phyloP scores from a whole-genome alignment of 352 stramenopile genomes.

The Globisporangium canariense region DNA sequence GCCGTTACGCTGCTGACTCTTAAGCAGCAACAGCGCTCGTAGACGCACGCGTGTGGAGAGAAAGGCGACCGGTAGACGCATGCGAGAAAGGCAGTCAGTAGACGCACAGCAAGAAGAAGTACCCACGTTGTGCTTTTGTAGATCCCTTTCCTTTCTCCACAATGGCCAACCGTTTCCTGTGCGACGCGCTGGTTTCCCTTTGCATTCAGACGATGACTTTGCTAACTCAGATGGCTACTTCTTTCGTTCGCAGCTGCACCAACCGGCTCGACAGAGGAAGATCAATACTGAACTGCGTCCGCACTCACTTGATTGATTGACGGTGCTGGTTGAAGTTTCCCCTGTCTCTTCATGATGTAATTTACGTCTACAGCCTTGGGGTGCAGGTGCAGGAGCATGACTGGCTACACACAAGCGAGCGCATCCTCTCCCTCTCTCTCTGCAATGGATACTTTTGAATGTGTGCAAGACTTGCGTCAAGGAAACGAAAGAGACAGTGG shows the following conservation, averaged over 20 bases:
- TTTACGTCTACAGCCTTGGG: conserved; percentile 5
- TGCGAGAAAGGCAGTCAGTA: background rate
- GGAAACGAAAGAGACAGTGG: background rate
- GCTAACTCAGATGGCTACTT: background rate
- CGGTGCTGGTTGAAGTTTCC: conserved; percentile 4
- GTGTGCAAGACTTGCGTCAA: conserved; percentile 5
- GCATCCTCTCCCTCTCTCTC: background rate
- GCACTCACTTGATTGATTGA: conserved; percentile 3
- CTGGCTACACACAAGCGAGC: background rate
- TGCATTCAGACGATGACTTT: background rate
- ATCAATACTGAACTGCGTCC: conserved; percentile 5
- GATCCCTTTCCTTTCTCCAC: conserved; percentile 1
- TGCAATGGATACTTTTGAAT: conserved; percentile 12
- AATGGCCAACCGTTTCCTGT: conserved; percentile 14
- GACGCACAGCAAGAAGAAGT: background rate
- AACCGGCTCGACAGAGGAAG: background rate
- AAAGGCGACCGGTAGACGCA: conserved; percentile 8
- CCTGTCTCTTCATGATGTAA: conserved; percentile 10
- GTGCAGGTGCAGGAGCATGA: background rate
- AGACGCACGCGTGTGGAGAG: conserved; percentile 8
- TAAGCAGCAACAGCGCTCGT: conserved; percentile 44
- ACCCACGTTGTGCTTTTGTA: conserved; percentile 10
- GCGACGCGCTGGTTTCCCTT: conserved; percentile 3
- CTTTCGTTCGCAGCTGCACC: conserved; percentile 10
- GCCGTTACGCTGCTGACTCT: conserved; percentile 55